Base-by-base conservation (phyloP, 2,329 filamentous ascomycete genomes). In the Nemania serpens region DNA sequence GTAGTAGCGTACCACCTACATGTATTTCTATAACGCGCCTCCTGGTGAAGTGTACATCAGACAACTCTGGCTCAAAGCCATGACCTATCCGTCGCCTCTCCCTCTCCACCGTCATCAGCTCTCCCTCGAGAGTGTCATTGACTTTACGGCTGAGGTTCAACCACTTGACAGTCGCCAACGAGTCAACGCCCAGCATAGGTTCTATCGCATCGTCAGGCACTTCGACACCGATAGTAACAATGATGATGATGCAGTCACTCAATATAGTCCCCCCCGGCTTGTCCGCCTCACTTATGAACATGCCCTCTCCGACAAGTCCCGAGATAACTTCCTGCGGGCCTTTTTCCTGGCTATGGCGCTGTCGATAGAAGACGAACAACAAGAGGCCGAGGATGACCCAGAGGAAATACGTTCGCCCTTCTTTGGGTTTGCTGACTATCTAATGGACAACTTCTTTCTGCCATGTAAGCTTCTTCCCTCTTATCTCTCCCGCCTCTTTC, bases 371-470 rank as follows among this genome's bases (percentile, higher is more conserved):
- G 25, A 29, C 25, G 25, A 29, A 29, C 25, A 29, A 7, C 25
- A 29, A 7, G 25, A 29, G 36, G 43, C 11, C 64, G 56, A 55
- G 7, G 25, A 29, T 11, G 18, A 59, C 25, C 25, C 25, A 13
- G 57, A 68, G 6, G 59, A 61, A 18, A 25, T 69, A 7, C 60
- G 55, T 53, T 45, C 55, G 10, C 49, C 37, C 41, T 65, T 72
- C 33, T 61, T 57, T 47, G 56, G 39, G 36, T 73, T 73, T 59
- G 69, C 67, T n/a, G 68, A 71, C 13, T 66, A 69, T 55, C 60
- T 73, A 5, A 46, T 73, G 3, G 56, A 71, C 56, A 66, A 68
- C 52, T 72, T 72, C 53, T 73, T 72, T 59, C 43, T 71, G 3
- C 68, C 69, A 36, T 59, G 68, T 70, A 29, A 29, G 13, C 6